Conservation (phyloP, 1,139 yeast genomes). For the Lodderomyces orthopsilosis region DNA sequence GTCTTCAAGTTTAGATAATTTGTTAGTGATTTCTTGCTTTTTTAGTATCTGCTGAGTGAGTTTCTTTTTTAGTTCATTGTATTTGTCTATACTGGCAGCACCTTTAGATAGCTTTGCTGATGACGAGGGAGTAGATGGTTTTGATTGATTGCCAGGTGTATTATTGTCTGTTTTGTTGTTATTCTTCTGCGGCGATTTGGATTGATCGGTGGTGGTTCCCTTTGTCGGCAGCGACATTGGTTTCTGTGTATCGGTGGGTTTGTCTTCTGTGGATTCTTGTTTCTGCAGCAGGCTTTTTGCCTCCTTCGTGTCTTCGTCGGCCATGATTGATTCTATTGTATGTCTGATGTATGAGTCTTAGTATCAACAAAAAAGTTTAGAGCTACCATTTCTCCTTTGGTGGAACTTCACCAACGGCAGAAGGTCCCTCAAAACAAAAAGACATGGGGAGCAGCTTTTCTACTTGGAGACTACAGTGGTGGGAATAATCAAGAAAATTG, state of each 20-base stretch:
- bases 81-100: slow-evolving; percentile 40
- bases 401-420: too few relatives aligned
- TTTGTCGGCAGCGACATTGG: neutral
- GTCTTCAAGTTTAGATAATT: slow-evolving; percentile 66
- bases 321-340: neutral
- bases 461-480: too few relatives aligned
- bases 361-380: neutral
- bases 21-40: slow-evolving; percentile 64
- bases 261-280: neutral
- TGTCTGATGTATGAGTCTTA: neutral
- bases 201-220: slow-evolving; percentile 1
- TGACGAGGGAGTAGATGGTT: neutral
- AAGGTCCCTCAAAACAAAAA: too few relatives aligned
- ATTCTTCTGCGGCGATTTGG: slow-evolving; percentile 4
- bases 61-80: slow-evolving; percentile 65
- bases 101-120: slow-evolving; percentile 1
- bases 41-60: slow-evolving; percentile 62
- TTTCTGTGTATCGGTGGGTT: neutral
- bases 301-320: neutral
- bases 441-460: too few relatives aligned
- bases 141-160: slow-evolving; percentile 6
- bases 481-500: too few relatives aligned
- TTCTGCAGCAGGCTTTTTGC: neutral
- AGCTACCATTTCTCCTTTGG: neutral
- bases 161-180: neutral